phyloP scores from a whole-genome alignment of 108 stramenopile genomes.

The Epipyxis sp. region DNA sequence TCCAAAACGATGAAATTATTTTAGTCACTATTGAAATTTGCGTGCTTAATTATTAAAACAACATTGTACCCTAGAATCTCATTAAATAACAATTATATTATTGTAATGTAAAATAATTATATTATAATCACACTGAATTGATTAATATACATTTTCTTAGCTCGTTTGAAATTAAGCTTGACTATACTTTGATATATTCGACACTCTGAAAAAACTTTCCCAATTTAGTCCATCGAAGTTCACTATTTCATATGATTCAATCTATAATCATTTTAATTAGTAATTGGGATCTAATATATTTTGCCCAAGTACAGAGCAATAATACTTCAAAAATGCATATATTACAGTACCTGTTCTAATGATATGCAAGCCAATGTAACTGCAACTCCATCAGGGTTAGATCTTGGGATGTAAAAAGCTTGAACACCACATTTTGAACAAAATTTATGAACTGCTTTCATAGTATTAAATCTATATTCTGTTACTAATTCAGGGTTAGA shows the following conservation, averaged over 20 bases:
- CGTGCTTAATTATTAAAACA: no score
- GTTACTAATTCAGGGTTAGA: constrained; percentile 41
- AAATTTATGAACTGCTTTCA: constrained; percentile 48
- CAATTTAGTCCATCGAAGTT: constrained; percentile 59
- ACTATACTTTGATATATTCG: not conserved
- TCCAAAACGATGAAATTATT: no score
- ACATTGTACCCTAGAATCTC: no score
- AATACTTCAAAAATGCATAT: not conserved
- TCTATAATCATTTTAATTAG: no score
- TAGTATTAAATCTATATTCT: constrained; percentile 57
- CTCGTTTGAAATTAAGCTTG: no score
- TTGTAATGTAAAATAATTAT: no score
- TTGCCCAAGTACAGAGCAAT: not conserved
- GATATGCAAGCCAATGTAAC: constrained; percentile 48
- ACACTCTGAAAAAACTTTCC: constrained; percentile 35
- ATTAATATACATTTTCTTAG: no score
- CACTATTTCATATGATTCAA: constrained; percentile 42
- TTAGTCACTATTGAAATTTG: no score
- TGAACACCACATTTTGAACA: constrained; percentile 61
- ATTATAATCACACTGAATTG: no score
- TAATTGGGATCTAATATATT: no score
- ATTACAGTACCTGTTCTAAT: constrained; percentile 27
- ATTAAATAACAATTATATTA: no score
- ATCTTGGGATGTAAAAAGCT: constrained; percentile 59
- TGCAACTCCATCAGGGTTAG: constrained; percentile 61